Conservation (phyloP, 23 red algal species). For the Gracilaria vermiculophylla region DNA sequence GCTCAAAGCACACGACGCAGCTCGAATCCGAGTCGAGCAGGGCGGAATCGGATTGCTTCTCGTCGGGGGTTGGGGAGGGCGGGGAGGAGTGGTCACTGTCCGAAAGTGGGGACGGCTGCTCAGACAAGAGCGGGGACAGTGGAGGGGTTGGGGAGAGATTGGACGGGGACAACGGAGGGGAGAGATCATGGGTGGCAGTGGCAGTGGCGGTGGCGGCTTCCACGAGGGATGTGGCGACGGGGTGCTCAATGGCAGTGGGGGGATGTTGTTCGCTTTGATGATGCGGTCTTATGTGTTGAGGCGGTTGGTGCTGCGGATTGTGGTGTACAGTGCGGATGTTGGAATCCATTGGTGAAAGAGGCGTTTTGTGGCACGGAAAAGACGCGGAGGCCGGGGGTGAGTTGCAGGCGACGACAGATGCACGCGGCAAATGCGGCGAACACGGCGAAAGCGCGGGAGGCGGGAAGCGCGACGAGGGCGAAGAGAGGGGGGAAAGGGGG, state of each 20-base stretch:
- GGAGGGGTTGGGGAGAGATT: conserved; percentile 10
- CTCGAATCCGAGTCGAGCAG: conserved; percentile 6
- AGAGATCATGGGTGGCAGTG: background rate
- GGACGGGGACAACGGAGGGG: background rate
- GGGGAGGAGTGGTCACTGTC: conserved; percentile 42
- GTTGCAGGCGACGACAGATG: too few species aligned
- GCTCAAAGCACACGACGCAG: conserved; percentile 82
- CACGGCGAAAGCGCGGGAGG: too few species aligned
- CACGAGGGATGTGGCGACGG: background rate
- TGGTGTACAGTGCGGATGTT: background rate
- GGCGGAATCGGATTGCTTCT: background rate
- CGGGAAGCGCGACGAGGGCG: background rate
- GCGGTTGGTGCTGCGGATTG: background rate
- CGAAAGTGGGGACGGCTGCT: conserved; percentile 1
- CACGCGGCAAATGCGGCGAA: too few species aligned
- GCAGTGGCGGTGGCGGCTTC: background rate
- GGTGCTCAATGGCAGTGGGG: background rate
- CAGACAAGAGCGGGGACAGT: background rate
- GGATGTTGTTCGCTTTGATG: background rate
- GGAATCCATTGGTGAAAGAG: background rate
- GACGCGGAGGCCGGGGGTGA: background rate
- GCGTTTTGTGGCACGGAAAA: background rate
- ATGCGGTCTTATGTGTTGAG: background rate
- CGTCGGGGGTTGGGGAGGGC: conserved; percentile 3
- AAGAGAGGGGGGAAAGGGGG: background rate